Evolutionary conservation across 768 basidiomycete genomes (phyloP).

Genomic region (Calocybe cyanea): DNA sequence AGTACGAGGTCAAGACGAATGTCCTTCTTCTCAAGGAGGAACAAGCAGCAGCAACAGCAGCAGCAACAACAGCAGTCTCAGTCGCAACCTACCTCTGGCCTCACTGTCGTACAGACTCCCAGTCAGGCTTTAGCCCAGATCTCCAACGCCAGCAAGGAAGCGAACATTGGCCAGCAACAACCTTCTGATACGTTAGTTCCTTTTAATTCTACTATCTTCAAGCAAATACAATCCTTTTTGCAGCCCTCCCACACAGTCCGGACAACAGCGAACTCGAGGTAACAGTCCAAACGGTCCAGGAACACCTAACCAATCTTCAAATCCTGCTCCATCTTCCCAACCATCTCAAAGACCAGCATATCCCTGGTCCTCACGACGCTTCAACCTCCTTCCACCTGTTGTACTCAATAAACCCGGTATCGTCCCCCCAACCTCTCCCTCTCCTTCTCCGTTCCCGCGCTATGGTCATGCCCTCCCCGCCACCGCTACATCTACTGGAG

Average conservation of each 20-base stretch:
- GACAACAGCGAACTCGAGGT: constrained; percentile 18
- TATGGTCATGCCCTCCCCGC: constrained; percentile 93
- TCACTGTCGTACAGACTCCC: constrained; percentile 60
- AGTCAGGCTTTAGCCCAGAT: constrained; percentile 67
- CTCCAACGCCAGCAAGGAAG: constrained; percentile 29
- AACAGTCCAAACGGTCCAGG: constrained; percentile 17
- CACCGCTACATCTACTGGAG: constrained; percentile 71
- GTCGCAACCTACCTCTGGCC: constrained; percentile 40
- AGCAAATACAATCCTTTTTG: neutral
- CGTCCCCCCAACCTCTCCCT: constrained; percentile 61
- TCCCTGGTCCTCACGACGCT: constrained; percentile 80
- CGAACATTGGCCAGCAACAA: constrained; percentile 16
- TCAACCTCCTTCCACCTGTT: constrained; percentile 65
- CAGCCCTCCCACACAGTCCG: constrained; percentile 8
- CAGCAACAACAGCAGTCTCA: constrained; percentile 40
- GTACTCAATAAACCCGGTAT: constrained; percentile 61
- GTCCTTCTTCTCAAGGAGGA: constrained; percentile 93
- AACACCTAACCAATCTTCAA: constrained; percentile 8
- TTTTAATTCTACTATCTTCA: neutral
- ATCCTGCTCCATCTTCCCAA: constrained; percentile 15
- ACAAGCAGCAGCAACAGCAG: constrained; percentile 54
- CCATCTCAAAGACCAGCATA: constrained; percentile 53
- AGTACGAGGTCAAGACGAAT: constrained; percentile 66
- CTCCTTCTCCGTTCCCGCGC: constrained; percentile 90
- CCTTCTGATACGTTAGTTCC: constrained; percentile 33